Percentiles rank a stretch among this genome's conserved stretches.
Conservation (phyloP, 257 asterid species). For the Cynanchum wilfordii region DNA sequence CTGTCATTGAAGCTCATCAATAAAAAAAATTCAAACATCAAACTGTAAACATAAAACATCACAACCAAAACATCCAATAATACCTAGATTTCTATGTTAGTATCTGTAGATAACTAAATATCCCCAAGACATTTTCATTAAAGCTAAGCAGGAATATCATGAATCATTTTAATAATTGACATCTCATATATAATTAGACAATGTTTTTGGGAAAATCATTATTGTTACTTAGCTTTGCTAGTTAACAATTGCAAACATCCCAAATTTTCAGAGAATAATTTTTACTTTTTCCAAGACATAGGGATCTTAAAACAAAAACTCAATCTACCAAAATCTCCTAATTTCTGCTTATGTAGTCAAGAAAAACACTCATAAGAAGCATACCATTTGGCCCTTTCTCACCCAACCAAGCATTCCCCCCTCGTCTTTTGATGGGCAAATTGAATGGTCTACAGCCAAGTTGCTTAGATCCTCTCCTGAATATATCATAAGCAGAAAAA, state of each 20-base stretch:
- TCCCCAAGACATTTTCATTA: background rate
- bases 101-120: background rate
- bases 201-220: background rate
- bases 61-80: background rate
- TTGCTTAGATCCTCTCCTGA: constrained; percentile 95
- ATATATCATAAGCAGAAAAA: constrained; percentile 23
- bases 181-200: background rate
- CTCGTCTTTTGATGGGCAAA: constrained; percentile 90
- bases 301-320: background rate
- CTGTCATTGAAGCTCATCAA: background rate
- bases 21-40: background rate
- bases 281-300: background rate
- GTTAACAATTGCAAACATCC: background rate
- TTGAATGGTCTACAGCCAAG: constrained; percentile 81
- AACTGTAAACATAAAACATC: background rate
- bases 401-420: constrained; percentile 99
- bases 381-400: constrained; percentile 95
- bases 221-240: background rate
- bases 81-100: background rate
- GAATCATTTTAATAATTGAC: background rate
- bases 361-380: constrained; percentile 25
- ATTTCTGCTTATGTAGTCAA: constrained; percentile 1
- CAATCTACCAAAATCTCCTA: background rate
- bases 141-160: background rate
- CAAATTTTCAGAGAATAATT: background rate